Conservation (phyloP, 768 basidiomycete species). For the Hericium erinaceus region DNA sequence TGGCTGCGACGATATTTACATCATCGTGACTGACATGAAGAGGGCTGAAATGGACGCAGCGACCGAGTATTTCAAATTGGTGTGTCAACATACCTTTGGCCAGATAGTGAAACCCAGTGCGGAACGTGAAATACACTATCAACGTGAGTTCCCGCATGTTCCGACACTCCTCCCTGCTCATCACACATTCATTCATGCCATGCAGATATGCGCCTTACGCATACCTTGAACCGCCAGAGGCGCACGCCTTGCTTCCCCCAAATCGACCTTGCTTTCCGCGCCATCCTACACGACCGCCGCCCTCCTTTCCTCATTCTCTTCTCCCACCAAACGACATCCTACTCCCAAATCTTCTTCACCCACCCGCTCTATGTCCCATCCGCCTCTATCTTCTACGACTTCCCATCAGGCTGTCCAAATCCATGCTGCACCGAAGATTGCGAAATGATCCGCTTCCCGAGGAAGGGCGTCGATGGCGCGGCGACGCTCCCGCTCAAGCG, state of each 20-base stretch:
- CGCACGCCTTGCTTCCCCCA: constrained; percentile 78
- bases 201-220: constrained; percentile 56
- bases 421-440: constrained; percentile 75
- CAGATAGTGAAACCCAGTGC: constrained; percentile 56
- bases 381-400: constrained; percentile 65
- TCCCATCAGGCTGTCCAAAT: constrained; percentile 72
- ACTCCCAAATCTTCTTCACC: constrained; percentile 76
- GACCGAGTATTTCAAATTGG: constrained; percentile 71
- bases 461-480: constrained; percentile 52
- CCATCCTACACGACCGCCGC: constrained; percentile 65
- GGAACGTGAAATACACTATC: constrained; percentile 56
- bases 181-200: too few species aligned
- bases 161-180: neutral
- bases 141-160: constrained; percentile 38
- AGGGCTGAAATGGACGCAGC: constrained; percentile 75
- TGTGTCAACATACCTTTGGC: constrained; percentile 56
- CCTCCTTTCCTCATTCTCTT: constrained; percentile 73
- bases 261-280: constrained; percentile 69
- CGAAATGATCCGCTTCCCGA: constrained; percentile 74
- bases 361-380: constrained; percentile 61
- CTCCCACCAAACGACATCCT: constrained; percentile 72
- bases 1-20: constrained; percentile 69
- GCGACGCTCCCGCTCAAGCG: constrained; percentile 53
- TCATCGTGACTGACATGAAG: constrained; percentile 74
- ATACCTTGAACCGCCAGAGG: constrained; percentile 56